A percentile compares a stretch with the other conserved stretches of the same genome.
These are phyloP conservation scores for Brasilioporus rufonigricans DNA, from an alignment of 768 basidiomycete genomes.

Conservation along the genomic window DNA sequence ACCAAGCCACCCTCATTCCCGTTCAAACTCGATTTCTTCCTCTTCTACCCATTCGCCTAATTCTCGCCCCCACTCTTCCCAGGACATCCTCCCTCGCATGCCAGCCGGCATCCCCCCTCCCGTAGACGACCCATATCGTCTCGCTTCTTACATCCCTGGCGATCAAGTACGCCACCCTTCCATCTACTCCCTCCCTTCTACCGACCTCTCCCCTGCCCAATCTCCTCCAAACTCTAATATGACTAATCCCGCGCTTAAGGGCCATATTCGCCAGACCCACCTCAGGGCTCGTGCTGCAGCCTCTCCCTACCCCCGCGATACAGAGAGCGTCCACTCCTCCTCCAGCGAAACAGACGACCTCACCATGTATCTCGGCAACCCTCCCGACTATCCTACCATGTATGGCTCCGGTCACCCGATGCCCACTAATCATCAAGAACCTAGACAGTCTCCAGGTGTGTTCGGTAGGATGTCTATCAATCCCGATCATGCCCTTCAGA, in stretches of 20 bases:
- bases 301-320: constrained; percentile 83
- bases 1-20: constrained; percentile 60
- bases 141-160: constrained; percentile 47
- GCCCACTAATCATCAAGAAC: constrained; percentile 39
- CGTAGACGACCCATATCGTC: constrained; percentile 69
- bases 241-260: constrained; percentile 73
- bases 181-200: constrained; percentile 39
- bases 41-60: constrained; percentile 68
- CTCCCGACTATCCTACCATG: constrained; percentile 67
- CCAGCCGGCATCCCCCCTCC: constrained; percentile 49
- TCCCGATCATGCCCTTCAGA: constrained; percentile 78
- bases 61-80: constrained; percentile 78
- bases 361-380: constrained; percentile 65
- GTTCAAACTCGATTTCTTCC: constrained; percentile 77
- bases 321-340: constrained; percentile 83
- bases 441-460: constrained; percentile 64
- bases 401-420: constrained; percentile 46
- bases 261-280: constrained; percentile 71
- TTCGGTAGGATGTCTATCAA: constrained; percentile 77
- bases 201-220: constrained; percentile 48
- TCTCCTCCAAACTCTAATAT: constrained; percentile 77
- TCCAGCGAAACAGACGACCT: constrained; percentile 89
- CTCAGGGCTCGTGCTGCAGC: constrained; percentile 77
- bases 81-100: constrained; percentile 57
- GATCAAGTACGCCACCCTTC: constrained; percentile 48